Conservation (phyloP, 257 asterid species). For the Craterostigma plantagineum region DNA sequence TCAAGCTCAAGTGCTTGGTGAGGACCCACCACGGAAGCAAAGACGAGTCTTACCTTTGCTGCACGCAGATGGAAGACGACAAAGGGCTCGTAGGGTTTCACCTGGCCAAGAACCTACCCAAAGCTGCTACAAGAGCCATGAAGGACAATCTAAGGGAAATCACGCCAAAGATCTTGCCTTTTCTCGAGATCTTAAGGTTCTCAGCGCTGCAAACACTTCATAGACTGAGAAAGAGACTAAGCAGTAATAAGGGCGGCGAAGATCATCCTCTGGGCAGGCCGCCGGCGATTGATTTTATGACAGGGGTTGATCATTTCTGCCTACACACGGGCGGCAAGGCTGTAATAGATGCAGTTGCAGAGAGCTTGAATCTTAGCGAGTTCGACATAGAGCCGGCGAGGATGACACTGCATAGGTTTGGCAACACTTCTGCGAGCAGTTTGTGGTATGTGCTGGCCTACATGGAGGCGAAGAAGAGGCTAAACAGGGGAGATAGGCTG, state of each 20-base stretch:
- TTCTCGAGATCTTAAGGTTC: constrained; percentile 43
- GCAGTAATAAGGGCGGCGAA: constrained; percentile 2
- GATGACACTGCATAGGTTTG: constrained; percentile 85
- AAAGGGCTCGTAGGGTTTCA: constrained; percentile 45
- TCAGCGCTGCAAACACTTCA: constrained; percentile 10
- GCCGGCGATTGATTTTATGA: constrained; percentile 29
- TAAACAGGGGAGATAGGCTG: constrained; percentile 55
- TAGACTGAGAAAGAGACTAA: constrained; percentile 17
- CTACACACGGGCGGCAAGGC: constrained; percentile 91
- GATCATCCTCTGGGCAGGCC: constrained; percentile 11
- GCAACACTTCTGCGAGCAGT: constrained; percentile 86
- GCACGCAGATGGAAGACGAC: constrained; percentile 49
- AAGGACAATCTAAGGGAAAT: constrained; percentile 53
- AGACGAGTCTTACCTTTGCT: constrained; percentile 52
- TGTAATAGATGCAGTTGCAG: constrained; percentile 58
- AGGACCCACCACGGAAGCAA: constrained; percentile 61
- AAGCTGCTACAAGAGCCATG: constrained; percentile 61
- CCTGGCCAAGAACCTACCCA: constrained; percentile 55
- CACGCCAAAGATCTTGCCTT: constrained; percentile 48
- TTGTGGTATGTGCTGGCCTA: constrained; percentile 78
- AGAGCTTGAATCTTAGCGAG: constrained; percentile 31
- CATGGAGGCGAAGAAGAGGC: constrained; percentile 69
- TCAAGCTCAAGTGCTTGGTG: constrained; percentile 41
- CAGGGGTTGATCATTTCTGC: constrained; percentile 78
- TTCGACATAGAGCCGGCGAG: constrained; percentile 84